Evolutionary conservation across 108 stramenopile genomes (phyloP).

Genomic region (Cylindrotheca fusiformis): DNA sequence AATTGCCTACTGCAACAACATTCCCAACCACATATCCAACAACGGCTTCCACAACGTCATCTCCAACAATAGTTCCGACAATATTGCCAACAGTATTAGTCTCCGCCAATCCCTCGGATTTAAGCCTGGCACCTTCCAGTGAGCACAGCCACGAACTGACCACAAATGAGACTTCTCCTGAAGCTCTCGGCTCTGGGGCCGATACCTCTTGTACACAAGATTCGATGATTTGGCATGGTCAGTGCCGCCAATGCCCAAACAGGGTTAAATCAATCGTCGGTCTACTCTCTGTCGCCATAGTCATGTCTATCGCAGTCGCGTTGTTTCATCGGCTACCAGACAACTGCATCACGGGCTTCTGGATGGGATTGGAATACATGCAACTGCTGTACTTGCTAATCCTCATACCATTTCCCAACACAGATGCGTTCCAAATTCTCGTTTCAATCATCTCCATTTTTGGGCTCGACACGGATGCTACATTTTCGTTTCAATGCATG

Average conservation of each 20-base stretch:
- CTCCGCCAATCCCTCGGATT: background rate
- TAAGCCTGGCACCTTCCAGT: background rate
- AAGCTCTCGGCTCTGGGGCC: background rate
- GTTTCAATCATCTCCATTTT: slow-evolving; percentile 13
- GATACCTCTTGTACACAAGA: no score
- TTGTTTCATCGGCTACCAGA: slow-evolving; percentile 1
- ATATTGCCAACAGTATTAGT: background rate
- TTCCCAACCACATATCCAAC: slow-evolving; percentile 2
- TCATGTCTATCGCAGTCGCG: slow-evolving; percentile 4
- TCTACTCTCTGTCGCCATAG: slow-evolving; percentile 7
- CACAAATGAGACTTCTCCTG: background rate
- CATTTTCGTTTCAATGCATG: slow-evolving; percentile 24
- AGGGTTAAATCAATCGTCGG: slow-evolving; percentile 5
- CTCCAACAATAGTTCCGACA: slow-evolving; percentile 10
- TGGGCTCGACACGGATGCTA: slow-evolving; percentile 23
- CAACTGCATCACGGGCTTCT: slow-evolving; percentile 4
- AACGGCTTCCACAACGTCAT: background rate
- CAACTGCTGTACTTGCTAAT: slow-evolving; percentile 20
- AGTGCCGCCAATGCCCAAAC: slow-evolving; percentile 19
- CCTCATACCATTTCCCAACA: slow-evolving; percentile 5
- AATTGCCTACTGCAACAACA: background rate
- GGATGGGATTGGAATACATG: slow-evolving; percentile 29
- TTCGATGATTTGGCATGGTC: slow-evolving; percentile 17
- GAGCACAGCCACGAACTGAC: background rate
- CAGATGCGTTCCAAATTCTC: background rate